Evolutionary conservation across 148 eudicot species (phyloP), one percentile per base, ranked within the genome.

Genomic region (Amaranthus hypochondriacus): DNA sequence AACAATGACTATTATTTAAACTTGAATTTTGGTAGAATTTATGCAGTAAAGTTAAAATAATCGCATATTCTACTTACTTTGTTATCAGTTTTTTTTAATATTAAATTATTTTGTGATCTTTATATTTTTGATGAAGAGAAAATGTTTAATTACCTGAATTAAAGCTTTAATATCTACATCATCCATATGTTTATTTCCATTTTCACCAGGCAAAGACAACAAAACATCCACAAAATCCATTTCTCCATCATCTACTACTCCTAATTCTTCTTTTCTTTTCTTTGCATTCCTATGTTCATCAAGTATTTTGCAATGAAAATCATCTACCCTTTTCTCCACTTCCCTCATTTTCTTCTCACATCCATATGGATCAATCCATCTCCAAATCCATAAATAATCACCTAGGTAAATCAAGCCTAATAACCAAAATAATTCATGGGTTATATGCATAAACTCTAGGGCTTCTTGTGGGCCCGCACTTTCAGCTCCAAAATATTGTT

Each of bases 141-240:
- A 28, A 28, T 28, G 2, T 28, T 28, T 28, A 4, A 51, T 56
- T 9, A 93, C 99, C 97, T 95, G 97, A 81, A 95, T 88, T 18
- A 95, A 84, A 55, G 99, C 97, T 85, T 95, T 95, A 51, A 95
- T 90, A 58, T 95, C 96, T 0, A 79, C 81, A 85, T 95, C 97
- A 73, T 89, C 96, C 87, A 95, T 79, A 8, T 87, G 89, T 48
- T 81, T 76, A 72, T 87, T 90, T 4, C 97, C 97, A 77, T 90
- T 81, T 80, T 95, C 96, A 63, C 96, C 94, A 0, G 96, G 97
- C 84, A 95, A 82, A 62, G 91, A 85, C 81, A 95, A 81, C 71
- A 95, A 83, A 50, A 95, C 89, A 82, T 95, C 92, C 72, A 95
- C 97, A 81, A 95, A 95, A 49, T 95, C 99, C 88, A 88, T 84